Evolutionary conservation across 495 filamentous ascomycete species (phyloP), one percentile per base, ranked within the genome.

Genomic region (Neurospora discreta): DNA sequence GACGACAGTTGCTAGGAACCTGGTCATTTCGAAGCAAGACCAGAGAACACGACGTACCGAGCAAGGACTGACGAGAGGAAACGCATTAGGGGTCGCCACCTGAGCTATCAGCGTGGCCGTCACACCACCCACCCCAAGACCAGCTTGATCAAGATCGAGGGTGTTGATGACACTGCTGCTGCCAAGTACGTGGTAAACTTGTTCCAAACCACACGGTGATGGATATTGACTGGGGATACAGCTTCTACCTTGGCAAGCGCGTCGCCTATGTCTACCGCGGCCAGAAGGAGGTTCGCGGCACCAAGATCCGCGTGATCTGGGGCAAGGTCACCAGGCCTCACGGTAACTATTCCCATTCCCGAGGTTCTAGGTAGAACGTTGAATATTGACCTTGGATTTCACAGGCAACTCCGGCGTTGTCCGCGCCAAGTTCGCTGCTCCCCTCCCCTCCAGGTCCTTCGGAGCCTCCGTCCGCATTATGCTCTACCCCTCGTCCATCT

Each of bases 251-350:
- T 70, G 95, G 95, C 87, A 98, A 99, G 90, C 93, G 91, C 85
- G 89, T 97, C 81, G 95, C 95, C 78, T 98, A 93, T 83, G 94
- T 99, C 83, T 98, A 98, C 87, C 92, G 94, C 76, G 95, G 90
- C 73, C 89, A 92, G 86, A 91, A 88, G 84, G 93, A 97, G 87
- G 86, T 94, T 77, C 92, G 93, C 78, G 95, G 95, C 81, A 93
- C 93, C 82, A 97, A 98, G 89, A 94, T 98, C 83, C 87, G 94
- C 80, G 94, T 98, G 74, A 98, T 98, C 85, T 99, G 96, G 95
- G 96, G 96, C 84, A 98, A 97, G 88, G 89, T 98, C 79, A 97
- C 94, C 79, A 88, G 93, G 79, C 89, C 93, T 81, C 94, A 98
- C 84, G 95, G 93, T 95, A 90, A 88, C 81, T 74, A 20, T 15